Percentiles rank a stretch among this genome's conserved stretches.
These are phyloP conservation scores for Zasmidium cellare DNA, from an alignment of 2,329 filamentous ascomycete genomes.

Conservation along the genomic window DNA sequence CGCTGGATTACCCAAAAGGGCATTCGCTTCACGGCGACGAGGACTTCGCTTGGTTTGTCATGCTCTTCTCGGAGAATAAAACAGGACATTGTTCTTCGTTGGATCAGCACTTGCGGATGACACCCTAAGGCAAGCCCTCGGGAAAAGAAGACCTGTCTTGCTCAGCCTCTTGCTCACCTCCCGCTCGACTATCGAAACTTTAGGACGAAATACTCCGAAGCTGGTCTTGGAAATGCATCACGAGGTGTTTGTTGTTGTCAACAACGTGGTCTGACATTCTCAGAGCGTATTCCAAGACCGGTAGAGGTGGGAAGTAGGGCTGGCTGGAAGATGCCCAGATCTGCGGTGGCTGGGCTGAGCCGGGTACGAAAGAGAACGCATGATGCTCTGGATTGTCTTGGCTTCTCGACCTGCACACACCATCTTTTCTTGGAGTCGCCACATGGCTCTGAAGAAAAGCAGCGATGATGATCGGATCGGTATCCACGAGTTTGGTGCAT, in stretches of 20 bases:
- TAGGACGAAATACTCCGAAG: neutral
- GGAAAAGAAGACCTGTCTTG: neutral
- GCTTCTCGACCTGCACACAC: neutral
- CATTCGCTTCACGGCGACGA: neutral
- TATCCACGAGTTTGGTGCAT: neutral
- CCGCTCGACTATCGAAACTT: neutral
- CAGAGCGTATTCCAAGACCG: neutral
- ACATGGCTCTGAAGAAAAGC: neutral
- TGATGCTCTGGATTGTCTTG: neutral
- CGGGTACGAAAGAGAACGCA: neutral
- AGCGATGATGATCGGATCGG: neutral
- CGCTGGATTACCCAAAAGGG: neutral
- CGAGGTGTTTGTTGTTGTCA: neutral
- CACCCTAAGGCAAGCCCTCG: neutral
- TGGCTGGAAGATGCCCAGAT: neutral
- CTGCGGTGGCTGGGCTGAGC: neutral
- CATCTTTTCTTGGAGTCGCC: neutral
- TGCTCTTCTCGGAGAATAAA: neutral
- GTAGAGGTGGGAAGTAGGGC: neutral
- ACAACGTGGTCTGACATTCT: neutral
- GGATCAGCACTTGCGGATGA: neutral
- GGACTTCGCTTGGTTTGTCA: neutral
- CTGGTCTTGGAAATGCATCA: neutral
- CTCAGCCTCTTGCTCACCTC: neutral
- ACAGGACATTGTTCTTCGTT: neutral